Base-by-base conservation (phyloP, 2,329 filamentous ascomycete species). In the Talaromyces sp. region DNA sequence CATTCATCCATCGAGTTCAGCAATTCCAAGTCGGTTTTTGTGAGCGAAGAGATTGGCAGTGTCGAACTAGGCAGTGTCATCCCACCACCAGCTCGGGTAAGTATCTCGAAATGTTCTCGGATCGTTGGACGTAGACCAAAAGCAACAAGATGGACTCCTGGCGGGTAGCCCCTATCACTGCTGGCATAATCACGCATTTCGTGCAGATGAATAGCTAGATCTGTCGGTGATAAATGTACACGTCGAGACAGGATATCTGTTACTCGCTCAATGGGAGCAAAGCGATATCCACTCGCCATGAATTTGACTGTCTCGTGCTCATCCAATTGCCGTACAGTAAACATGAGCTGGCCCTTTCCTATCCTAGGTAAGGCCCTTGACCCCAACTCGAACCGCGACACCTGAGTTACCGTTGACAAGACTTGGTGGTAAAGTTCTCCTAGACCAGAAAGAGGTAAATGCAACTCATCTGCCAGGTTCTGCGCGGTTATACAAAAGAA, bases 401-500 rank as follows among this genome's bases (percentile, higher is more conserved):
- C 68, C 2, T 75, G 73, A 0, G 75, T 74, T 6, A 86, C 90
- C 0, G 91, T 94, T 1, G 85, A 82, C 25, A 93, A 78, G 7
- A 95, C 89, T 69, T 92, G 88, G 68, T 94, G 90, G 79, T 90
- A 94, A 1, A 95, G 80, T 10, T 87, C 81, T 5, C 92, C 92
- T 8, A 90, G 77, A 3, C 87, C 82, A 7, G 85, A 82, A 1
- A 94, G 78, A 3, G 85, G 83, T 49, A 86, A 85, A 66, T 87
- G 86, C 68, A 93, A 81, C 61, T 86, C 85, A 13, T 85, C 82
- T 0, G 92, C 90, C 8, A 96, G 84, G n/a, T 88, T 86, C 6
- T 88, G 83, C 0, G 92, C 92, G 2, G 92, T 90, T 10, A 92
- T 83, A 72, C 91, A 96, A 75, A 96, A 96, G 10, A 93, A 83